phyloP scores from a whole-genome alignment of 2,329 filamentous ascomycete species.

The Diaporthe australafricana region DNA sequence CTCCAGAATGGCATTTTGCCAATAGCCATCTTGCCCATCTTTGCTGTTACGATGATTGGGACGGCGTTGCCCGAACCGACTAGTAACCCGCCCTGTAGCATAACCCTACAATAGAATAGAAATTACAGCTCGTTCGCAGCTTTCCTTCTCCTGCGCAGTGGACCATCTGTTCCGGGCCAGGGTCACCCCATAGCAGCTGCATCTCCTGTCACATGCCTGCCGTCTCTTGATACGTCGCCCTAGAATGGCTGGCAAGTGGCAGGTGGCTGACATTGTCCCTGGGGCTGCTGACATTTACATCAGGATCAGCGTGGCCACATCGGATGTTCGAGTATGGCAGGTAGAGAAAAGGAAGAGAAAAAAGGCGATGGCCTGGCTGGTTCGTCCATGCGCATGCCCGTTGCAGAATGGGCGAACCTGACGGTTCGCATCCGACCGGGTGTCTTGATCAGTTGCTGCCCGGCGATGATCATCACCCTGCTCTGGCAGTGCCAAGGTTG shows the following conservation, averaged over 20 bases:
- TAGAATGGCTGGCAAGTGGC: not conserved
- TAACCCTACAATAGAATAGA: no score
- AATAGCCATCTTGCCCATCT: slow-evolving; percentile 9
- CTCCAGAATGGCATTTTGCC: not conserved
- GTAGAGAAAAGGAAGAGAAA: not conserved
- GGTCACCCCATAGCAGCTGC: not conserved
- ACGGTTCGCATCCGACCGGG: not conserved
- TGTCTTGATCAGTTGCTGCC: slow-evolving; percentile 14
- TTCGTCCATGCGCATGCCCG: not conserved
- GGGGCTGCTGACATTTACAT: slow-evolving; percentile 11
- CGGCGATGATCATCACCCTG: not conserved
- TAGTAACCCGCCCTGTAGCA: no score
- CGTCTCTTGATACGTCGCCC: slow-evolving; percentile 22
- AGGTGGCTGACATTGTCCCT: slow-evolving; percentile 12
- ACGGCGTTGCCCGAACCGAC: no score
- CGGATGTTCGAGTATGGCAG: not conserved
- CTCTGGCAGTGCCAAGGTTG: not conserved
- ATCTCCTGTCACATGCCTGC: slow-evolving; percentile 6
- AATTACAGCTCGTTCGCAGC: not conserved
- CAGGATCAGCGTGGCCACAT: not conserved
- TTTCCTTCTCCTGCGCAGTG: not conserved
- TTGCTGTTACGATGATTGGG: no score
- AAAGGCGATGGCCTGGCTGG: not conserved
- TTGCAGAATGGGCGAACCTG: not conserved
- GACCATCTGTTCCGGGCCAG: not conserved